Evolutionary conservation across 164 flowering plant genomes (phyloP).

Genomic region (Vitis rotundifolia): DNA sequence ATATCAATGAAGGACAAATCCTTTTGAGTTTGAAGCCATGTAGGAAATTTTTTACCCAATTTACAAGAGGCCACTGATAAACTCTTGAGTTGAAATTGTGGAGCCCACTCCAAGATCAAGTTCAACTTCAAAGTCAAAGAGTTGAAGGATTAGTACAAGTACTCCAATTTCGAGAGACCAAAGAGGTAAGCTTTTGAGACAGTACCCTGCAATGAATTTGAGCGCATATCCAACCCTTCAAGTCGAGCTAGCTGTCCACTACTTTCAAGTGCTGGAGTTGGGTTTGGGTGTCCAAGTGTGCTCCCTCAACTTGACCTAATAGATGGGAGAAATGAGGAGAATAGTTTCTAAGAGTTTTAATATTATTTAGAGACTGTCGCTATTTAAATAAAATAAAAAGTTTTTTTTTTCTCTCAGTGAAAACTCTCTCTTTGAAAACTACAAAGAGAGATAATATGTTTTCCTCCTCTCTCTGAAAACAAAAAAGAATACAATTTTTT

Average conservation of each 20-base stretch:
- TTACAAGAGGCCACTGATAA: slow-evolving; percentile 9
- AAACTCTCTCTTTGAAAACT: no score
- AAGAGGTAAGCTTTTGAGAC: slow-evolving; percentile 24
- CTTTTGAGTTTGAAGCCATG: slow-evolving; percentile 29
- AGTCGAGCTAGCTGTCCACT: slow-evolving; percentile 19
- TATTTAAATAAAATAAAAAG: no score
- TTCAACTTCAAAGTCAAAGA: slow-evolving; percentile 7
- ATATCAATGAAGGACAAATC: slow-evolving; percentile 1
- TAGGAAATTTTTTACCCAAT: slow-evolving; percentile 21
- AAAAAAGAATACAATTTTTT: no score
- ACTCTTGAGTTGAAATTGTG: slow-evolving; percentile 19
- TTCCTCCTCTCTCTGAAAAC: no score
- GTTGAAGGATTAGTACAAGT: slow-evolving; percentile 13
- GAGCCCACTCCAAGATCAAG: slow-evolving; percentile 19
- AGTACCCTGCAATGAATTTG: slow-evolving; percentile 24
- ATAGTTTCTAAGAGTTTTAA: no score
- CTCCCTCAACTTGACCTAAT: no score
- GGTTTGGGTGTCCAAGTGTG: no score
- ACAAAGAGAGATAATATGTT: no score
- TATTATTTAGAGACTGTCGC: no score
- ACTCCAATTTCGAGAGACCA: slow-evolving; percentile 15
- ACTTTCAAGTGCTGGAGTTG: background rate
- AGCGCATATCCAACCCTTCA: slow-evolving; percentile 5
- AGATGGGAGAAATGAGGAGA: no score
- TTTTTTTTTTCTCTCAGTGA: no score